Conservation (phyloP, 139 green algal species). For the Chlorella sp. region DNA sequence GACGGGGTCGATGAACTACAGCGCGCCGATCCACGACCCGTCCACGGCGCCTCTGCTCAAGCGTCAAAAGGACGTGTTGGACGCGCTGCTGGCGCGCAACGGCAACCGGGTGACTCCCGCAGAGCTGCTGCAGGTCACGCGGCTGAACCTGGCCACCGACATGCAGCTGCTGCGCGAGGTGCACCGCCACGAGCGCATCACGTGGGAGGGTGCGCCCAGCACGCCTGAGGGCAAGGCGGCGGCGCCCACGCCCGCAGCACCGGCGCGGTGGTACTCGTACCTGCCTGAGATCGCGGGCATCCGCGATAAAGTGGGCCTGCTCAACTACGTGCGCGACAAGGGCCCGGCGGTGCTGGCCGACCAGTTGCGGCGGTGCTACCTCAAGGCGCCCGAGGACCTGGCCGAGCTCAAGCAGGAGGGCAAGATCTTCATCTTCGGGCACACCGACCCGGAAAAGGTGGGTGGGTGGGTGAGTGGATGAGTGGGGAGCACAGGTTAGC, state of each 20-base stretch:
- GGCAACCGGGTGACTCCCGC: background rate
- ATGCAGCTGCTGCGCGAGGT: background rate
- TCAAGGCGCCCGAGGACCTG: background rate
- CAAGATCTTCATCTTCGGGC: constrained; percentile 6
- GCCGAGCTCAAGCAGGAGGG: constrained; percentile 1
- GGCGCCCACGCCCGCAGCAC: background rate
- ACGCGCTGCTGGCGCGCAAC: background rate
- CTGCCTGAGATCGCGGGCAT: constrained; percentile 8
- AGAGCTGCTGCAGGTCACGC: background rate
- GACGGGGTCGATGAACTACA: background rate
- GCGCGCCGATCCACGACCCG: background rate
- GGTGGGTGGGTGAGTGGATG: background rate
- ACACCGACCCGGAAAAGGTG: constrained; percentile 4
- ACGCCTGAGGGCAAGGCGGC: background rate
- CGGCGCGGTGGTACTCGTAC: constrained; percentile 4
- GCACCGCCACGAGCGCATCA: background rate
- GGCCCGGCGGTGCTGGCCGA: background rate
- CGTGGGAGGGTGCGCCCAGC: background rate
- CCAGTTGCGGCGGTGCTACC: background rate
- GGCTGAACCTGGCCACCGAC: constrained; percentile 4
- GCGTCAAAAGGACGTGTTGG: constrained; percentile 4
- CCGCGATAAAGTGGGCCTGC: constrained; percentile 6
- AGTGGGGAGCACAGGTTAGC: background rate
- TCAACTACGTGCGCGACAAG: constrained; percentile 18
- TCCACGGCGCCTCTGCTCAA: background rate